Percentiles rank a stretch among this genome's conserved stretches.
Conservation (phyloP, 2,329 filamentous ascomycete species). For the Triangularia verruculosa region DNA sequence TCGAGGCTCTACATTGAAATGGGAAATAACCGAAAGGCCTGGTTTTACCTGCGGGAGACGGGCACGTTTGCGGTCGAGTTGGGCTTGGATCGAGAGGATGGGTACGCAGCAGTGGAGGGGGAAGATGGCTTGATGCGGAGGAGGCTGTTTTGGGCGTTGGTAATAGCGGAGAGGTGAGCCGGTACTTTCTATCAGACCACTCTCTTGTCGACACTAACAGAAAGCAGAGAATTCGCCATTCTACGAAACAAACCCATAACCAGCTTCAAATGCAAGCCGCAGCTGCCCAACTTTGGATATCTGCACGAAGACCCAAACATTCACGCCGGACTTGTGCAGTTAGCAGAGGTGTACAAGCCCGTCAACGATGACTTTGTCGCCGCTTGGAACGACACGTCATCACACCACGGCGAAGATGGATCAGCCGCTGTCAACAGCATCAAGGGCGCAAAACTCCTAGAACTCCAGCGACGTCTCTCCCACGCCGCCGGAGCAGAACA, state of each 20-base stretch:
- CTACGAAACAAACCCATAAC: slow-evolving; percentile 62
- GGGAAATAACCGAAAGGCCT: slow-evolving; percentile 59
- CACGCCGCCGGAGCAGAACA: not conserved
- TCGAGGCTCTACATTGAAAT: slow-evolving; percentile 60
- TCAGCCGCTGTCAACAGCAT: not conserved
- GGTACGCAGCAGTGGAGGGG: slow-evolving; percentile 47
- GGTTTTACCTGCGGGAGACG: slow-evolving; percentile 60
- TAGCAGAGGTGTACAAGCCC: slow-evolving; percentile 59
- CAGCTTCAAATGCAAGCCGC: slow-evolving; percentile 54
- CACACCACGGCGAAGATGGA: not conserved
- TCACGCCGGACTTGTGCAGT: slow-evolving; percentile 56
- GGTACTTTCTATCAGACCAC: too few species aligned
- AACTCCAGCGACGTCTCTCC: not conserved
- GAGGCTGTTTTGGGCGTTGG: slow-evolving; percentile 60
- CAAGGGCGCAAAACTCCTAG: not conserved
- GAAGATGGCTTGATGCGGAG: slow-evolving; percentile 53
- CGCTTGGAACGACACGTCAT: slow-evolving; percentile 59
- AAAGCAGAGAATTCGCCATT: slow-evolving; percentile 58
- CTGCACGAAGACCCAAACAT: slow-evolving; percentile 52
- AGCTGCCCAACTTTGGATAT: slow-evolving; percentile 50
- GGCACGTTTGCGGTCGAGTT: slow-evolving; percentile 58
- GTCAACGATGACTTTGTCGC: slow-evolving; percentile 63
- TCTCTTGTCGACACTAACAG: not conserved
- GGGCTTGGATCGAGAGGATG: slow-evolving; percentile 56
- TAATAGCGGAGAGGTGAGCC: slow-evolving; percentile 57